phyloP scores from a whole-genome alignment of 306 rosid species.

The Cercis canadensis region DNA sequence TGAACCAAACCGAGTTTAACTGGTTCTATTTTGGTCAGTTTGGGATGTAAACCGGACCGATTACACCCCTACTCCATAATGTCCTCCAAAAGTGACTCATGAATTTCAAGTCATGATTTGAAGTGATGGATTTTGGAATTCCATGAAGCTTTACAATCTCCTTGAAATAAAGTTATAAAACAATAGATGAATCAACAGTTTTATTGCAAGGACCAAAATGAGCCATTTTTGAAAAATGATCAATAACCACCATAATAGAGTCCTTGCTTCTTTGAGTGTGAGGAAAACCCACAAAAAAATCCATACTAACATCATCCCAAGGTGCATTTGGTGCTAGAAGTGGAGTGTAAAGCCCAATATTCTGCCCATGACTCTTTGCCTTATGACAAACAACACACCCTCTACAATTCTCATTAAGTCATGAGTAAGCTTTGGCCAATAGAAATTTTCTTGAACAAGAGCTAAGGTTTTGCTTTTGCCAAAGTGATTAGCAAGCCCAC shows the following conservation, averaged over 20 bases:
- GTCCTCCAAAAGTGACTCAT: neutral
- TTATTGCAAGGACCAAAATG: neutral
- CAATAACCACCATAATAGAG: neutral
- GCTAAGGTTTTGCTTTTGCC: neutral
- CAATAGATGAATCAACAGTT: neutral
- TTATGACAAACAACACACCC: neutral
- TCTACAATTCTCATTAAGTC: neutral
- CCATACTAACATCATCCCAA: neutral
- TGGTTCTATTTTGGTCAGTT: too few relatives aligned
- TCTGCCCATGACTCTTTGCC: neutral
- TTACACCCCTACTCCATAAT: too few relatives aligned
- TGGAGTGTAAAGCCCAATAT: neutral
- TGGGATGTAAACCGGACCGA: too few relatives aligned
- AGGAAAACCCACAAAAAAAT: neutral
- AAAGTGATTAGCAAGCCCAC: neutral
- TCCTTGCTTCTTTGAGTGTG: neutral
- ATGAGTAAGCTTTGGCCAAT: neutral
- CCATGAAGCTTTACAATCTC: neutral
- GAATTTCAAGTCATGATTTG: neutral
- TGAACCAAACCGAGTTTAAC: too few relatives aligned
- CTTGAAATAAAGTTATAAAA: neutral
- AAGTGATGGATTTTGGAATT: neutral
- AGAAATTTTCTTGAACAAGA: neutral
- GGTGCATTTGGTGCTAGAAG: neutral
- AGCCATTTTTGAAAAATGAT: slow-evolving; percentile 4